phyloP scores from a whole-genome alignment of 2,329 filamentous ascomycete genomes.

The Phoma sp. region DNA sequence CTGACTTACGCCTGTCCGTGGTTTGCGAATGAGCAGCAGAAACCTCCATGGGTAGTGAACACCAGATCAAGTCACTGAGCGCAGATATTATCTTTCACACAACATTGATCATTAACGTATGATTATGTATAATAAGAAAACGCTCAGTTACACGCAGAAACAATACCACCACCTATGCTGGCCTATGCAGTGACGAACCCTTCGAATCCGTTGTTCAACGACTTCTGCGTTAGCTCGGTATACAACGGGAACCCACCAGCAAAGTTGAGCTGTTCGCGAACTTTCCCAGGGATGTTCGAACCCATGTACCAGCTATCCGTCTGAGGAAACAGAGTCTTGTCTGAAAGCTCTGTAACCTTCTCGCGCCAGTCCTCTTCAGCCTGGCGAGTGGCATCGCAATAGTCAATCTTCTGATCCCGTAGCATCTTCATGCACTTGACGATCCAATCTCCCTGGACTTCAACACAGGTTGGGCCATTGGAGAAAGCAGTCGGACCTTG shows the following conservation, averaged over 20 bases:
- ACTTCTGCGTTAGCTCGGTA: conserved; percentile 47
- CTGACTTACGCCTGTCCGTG: no score
- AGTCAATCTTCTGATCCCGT: conserved; percentile 46
- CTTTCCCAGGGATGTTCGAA: conserved; percentile 55
- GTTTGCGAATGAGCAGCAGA: no score
- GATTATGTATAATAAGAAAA: background rate
- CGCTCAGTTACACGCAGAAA: background rate
- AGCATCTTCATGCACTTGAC: conserved; percentile 51
- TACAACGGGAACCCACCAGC: conserved; percentile 52
- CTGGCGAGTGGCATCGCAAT: conserved; percentile 51
- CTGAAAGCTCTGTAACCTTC: conserved; percentile 49
- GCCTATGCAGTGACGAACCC: conserved; percentile 43
- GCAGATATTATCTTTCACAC: no score
- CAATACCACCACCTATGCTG: background rate
- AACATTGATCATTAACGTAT: no score
- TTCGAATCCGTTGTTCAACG: conserved; percentile 46
- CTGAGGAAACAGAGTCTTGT: conserved; percentile 50
- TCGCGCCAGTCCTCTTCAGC: conserved; percentile 52
- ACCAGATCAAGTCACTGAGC: no score
- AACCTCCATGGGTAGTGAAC: no score
- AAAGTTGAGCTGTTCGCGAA: conserved; percentile 54
- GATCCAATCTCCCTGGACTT: conserved; percentile 55
- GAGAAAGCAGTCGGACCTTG: conserved; percentile 56
- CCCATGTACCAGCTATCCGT: conserved; percentile 47
- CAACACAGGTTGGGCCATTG: conserved; percentile 55